Base-by-base conservation (phyloP, 2,329 filamentous ascomycete species). In the Pestalotiopsis sp. region DNA sequence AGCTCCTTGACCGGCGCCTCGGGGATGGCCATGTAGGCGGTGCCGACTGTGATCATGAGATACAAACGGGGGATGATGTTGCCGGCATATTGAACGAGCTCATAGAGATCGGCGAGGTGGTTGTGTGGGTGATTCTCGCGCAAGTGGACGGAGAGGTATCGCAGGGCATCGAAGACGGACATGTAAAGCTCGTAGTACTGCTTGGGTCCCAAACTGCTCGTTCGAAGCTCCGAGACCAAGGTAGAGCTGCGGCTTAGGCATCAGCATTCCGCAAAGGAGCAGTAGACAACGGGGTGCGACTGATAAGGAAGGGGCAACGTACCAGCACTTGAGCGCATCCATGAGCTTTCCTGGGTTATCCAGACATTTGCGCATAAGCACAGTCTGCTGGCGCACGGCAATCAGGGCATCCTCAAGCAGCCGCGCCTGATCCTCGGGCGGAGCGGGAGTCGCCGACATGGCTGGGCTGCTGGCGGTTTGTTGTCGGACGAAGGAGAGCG, bases 111-210 rank as follows among this genome's bases (percentile, higher is more conserved):
- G 81, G 96, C 96, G 68, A 99, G 91, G 85, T 99, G 96, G 81
- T 99, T 98, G 74, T 97, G 93, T 3, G 96, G 96, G 82, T 99
- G 96, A 77, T 95, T 98, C 80, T 99, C 96, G 82, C 94, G 95
- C 59, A 99, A 91, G 82, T 98, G 97, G 72, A 97, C 93, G 67
- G 96, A 97, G 66, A 99, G 91, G 82, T 98, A 95, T 80, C 96
- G 94, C 79, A 99, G 85, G 72, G 97, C 95, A 85, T 99, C 96
- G 82, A 99, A 99, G 71, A 99, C 94, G 73, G 96, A 90, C 96
- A 99, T 99, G 84, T 99, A 99, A 69, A 99, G 89, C 85, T 99
- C 97, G 82, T 99, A 99, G 85, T 99, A 99, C 82, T 99, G 96
- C 82, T 99, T 99, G 41, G 96, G 96, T n/a, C 96, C 94, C 65